Conservation (phyloP, 306 rosid species). For the Psophocarpus tetragonolobus region DNA sequence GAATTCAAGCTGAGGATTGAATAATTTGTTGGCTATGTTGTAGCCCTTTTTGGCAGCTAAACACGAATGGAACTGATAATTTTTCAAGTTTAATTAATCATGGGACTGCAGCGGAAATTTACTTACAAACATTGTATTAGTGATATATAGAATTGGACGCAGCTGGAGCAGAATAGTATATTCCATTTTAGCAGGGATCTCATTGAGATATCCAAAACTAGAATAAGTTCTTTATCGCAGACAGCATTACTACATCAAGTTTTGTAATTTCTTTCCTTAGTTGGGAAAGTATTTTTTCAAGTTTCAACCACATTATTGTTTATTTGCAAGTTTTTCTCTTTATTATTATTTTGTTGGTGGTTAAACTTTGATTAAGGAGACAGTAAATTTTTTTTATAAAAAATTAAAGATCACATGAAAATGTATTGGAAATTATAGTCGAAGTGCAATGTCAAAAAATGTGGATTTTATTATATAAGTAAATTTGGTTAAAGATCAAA, state of each 20-base stretch:
- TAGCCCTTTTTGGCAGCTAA: conserved; percentile 42
- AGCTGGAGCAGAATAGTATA: conserved; percentile 33
- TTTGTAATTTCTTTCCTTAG: conserved; percentile 22
- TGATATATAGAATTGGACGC: conserved; percentile 38
- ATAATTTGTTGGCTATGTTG: conserved; percentile 54
- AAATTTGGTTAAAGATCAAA: not conserved
- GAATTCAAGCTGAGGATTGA: conserved; percentile 43
- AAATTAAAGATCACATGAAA: not conserved
- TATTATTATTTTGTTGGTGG: not conserved
- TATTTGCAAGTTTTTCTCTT: not conserved
- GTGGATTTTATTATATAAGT: not conserved
- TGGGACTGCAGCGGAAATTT: conserved; percentile 39
- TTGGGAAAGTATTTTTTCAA: conserved; percentile 3
- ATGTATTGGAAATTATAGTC: not conserved
- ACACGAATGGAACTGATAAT: conserved; percentile 30
- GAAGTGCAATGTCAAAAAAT: not conserved
- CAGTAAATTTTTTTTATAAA: not conserved
- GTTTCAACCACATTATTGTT: not conserved
- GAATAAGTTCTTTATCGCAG: conserved; percentile 29
- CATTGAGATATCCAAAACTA: conserved; percentile 25
- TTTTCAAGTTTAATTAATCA: conserved; percentile 33
- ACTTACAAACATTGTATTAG: conserved; percentile 37
- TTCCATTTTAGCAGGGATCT: conserved; percentile 39
- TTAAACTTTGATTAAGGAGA: not conserved
- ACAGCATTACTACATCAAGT: conserved; percentile 15